Evolutionary conservation across 805 yeast species (phyloP).

Genomic region (Candida caryicola): DNA sequence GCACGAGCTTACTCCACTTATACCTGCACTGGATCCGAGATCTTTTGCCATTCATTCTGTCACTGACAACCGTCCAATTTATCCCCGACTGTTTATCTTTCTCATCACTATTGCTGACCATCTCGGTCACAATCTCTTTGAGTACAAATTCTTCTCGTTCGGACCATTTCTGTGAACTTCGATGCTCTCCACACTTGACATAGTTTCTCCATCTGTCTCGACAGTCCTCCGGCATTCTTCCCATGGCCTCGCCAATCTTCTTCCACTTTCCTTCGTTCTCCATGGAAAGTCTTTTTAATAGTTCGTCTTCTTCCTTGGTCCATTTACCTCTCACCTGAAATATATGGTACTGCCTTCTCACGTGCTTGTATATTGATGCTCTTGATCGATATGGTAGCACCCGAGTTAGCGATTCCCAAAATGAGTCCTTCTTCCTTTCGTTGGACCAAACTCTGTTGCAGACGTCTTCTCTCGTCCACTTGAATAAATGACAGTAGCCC

Average conservation of each 20-base stretch:
- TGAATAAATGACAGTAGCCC: slow-evolving; percentile 64
- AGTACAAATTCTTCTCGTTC: slow-evolving; percentile 65
- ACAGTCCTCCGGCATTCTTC: slow-evolving; percentile 97
- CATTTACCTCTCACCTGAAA: slow-evolving; percentile 88
- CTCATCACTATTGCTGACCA: slow-evolving; percentile 28
- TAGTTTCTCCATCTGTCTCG: slow-evolving; percentile 96
- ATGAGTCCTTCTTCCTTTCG: slow-evolving; percentile 79
- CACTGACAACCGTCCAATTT: slow-evolving; percentile 92
- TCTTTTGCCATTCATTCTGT: slow-evolving; percentile 82
- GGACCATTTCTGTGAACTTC: slow-evolving; percentile 81
- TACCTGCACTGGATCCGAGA: slow-evolving; percentile 93
- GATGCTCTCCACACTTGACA: slow-evolving; percentile 80
- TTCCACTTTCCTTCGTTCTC: slow-evolving; percentile 87
- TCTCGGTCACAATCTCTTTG: slow-evolving; percentile 49
- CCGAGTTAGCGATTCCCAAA: slow-evolving; percentile 80
- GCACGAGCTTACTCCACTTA: slow-evolving; percentile 84
- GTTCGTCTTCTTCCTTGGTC: slow-evolving; percentile 77
- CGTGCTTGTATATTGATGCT: slow-evolving; percentile 90
- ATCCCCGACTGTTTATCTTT: slow-evolving; percentile 42
- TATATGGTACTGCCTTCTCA: slow-evolving; percentile 82
- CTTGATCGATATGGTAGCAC: slow-evolving; percentile 84
- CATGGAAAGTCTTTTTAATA: slow-evolving; percentile 58
- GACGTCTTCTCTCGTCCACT: slow-evolving; percentile 61
- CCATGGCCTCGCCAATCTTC: slow-evolving; percentile 70
- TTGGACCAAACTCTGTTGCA: slow-evolving; percentile 87